These are phyloP conservation scores for Boletus putidus DNA, from an alignment of 1,284 basidiomycete species.

Conservation along the genomic window DNA sequence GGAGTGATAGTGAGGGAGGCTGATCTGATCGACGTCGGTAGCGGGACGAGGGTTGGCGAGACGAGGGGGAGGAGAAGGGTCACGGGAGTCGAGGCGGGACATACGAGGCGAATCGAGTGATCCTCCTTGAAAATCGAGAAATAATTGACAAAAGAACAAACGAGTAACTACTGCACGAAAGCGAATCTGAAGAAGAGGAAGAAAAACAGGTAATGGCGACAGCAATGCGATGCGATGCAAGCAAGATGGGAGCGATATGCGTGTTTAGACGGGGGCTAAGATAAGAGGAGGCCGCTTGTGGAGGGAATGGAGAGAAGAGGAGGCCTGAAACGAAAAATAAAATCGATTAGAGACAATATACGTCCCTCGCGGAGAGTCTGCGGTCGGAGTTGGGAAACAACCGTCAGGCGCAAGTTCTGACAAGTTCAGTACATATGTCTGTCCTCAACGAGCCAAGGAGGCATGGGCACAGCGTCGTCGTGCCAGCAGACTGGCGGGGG, in stretches of 20 bases:
- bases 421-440: constrained; percentile 12
- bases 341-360: constrained; percentile 33
- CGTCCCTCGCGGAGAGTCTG: constrained; percentile 38
- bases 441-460: constrained; percentile 1
- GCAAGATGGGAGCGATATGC: constrained; percentile 30
- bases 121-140: constrained; percentile 16
- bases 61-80: constrained; percentile 47
- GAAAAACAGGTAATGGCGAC: constrained; percentile 32
- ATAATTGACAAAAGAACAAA: constrained; percentile 28
- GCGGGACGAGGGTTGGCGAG: constrained; percentile 26
- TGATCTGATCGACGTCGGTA: constrained; percentile 25
- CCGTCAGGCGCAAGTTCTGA: constrained; percentile 25
- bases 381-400: constrained; percentile 39
- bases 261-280: constrained; percentile 38
- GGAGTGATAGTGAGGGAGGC: constrained; percentile 17
- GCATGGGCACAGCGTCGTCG: background rate
- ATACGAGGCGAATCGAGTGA: constrained; percentile 25
- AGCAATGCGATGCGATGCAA: constrained; percentile 42
- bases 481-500: background rate
- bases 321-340: constrained; percentile 34
- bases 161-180: constrained; percentile 39
- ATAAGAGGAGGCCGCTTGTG: constrained; percentile 26
- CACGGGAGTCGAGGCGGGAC: constrained; percentile 46
- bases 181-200: constrained; percentile 28
- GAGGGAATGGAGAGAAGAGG: constrained; percentile 17